Base-by-base conservation (phyloP, 129 eudicot species). In the Pseudognaphalium luteoalbum region DNA sequence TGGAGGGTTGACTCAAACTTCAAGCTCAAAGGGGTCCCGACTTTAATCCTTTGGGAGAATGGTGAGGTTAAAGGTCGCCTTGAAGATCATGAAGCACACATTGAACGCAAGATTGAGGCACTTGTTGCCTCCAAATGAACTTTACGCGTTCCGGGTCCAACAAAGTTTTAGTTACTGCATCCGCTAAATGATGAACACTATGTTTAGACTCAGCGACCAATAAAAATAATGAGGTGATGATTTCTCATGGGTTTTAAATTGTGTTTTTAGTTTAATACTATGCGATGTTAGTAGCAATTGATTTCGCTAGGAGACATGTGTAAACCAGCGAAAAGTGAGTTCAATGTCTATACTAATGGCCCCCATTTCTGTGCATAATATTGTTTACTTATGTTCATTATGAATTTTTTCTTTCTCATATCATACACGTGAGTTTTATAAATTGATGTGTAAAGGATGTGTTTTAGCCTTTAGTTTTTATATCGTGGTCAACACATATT, bases 41-140 rank as follows among this genome's bases (percentile, higher is more conserved):
- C 98, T 9, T 78, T 93, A 58, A 71, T 91, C 73, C 87, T 87
- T 5, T 91, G 97, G 98, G 96, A 91, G 73, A 75, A 86, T 19
- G 91, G 86, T 57, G 84, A 78, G 19, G 77, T 88, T 37, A 84
- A 86, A 75, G 97, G 86, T 65, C 93, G 96, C 59, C 98, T 93
- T 54, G 97, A 91, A 82, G 98, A 93, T 74, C 89, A 93, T 51
- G 98, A 93, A 84, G 96, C 98, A 51, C 96, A 93, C 62, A 12
- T 87, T 19, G 96, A 85, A 64, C 66, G 63, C 72, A 93, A 85
- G 71, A 88, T 93, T 33, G 88, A 85, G 17, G 82, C 83, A 41
- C 97, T 91, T 74, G 50, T 93, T n/a, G 54, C 84, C 57, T 73
- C 69, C 35, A 83, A 85, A 30, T 88, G 81, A 81, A 62, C 28